Percentiles rank a stretch among this genome's conserved stretches.
Conservation (phyloP, 345 rosid genomes). For the Citrus trifoliata region DNA sequence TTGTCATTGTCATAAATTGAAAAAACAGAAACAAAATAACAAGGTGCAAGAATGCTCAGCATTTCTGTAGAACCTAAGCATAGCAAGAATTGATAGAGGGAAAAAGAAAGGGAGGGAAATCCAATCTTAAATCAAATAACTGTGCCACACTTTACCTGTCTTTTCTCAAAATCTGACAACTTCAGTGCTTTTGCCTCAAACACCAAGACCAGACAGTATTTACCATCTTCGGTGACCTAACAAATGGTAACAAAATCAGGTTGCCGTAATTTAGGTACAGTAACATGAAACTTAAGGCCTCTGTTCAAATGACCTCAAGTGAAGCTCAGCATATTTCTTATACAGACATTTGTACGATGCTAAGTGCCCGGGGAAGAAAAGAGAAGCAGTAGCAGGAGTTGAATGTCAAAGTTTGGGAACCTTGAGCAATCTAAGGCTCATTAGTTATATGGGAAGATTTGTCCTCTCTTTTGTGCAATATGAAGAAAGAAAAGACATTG, state of each 20-base stretch:
- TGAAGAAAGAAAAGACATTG: background rate
- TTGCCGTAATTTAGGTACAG: background rate
- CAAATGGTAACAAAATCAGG: constrained; percentile 8
- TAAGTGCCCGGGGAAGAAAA: background rate
- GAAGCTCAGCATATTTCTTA: background rate
- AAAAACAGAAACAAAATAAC: background rate
- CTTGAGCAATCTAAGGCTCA: background rate
- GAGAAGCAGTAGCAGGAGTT: background rate
- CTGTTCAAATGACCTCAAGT: background rate
- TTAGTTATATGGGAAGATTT: background rate
- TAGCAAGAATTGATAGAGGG: background rate
- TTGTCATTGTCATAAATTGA: background rate
- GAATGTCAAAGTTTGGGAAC: background rate
- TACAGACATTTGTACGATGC: background rate
- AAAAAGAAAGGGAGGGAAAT: background rate
- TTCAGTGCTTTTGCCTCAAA: constrained; percentile 77
- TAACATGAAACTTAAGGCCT: background rate
- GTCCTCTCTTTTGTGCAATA: background rate
- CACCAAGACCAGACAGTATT: constrained; percentile 68
- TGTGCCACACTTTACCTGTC: constrained; percentile 53
- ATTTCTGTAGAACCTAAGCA: background rate
- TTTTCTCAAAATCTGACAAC: constrained; percentile 74
- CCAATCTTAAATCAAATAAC: background rate
- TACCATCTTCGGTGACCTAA: constrained; percentile 77
- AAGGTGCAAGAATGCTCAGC: background rate